Conservation (phyloP, 768 basidiomycete genomes). For the Lactifluus rugatus region DNA sequence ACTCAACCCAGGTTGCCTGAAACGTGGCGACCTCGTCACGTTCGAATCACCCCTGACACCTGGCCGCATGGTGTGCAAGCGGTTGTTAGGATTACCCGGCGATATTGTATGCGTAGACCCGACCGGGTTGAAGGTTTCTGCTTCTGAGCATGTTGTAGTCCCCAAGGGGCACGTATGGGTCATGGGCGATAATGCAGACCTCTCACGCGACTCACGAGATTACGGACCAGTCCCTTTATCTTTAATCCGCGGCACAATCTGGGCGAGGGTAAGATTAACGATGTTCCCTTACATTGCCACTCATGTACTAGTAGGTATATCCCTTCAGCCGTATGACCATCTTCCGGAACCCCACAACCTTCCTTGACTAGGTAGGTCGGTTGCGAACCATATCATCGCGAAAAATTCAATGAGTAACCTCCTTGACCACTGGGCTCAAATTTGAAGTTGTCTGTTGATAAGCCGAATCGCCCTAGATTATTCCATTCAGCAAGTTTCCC, state of each 20-base stretch:
- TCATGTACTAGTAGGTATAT: constrained; percentile 22
- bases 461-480: constrained; percentile 72
- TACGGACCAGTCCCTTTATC: constrained; percentile 89
- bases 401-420: constrained; percentile 92
- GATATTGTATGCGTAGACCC: constrained; percentile 88
- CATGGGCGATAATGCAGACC: constrained; percentile 76
- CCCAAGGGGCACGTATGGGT: constrained; percentile 89
- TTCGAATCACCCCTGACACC: constrained; percentile 64
- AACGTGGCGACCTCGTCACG: constrained; percentile 71
- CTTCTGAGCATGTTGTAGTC: constrained; percentile 63
- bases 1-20: constrained; percentile 40
- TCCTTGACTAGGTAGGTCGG: constrained; percentile 20
- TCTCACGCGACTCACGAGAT: constrained; percentile 79
- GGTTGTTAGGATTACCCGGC: constrained; percentile 82
- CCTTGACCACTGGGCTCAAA: constrained; percentile 90
- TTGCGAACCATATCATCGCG: constrained; percentile 29
- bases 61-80: constrained; percentile 67
- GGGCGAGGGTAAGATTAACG: constrained; percentile 45
- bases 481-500: not conserved
- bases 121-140: constrained; percentile 51
- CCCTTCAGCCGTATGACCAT: constrained; percentile 21
- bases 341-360: constrained; percentile 27
- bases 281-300: not conserved
- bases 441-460: constrained; percentile 96
- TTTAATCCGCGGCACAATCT: constrained; percentile 58